These are phyloP conservation scores for Kregervanrija delftensis DNA, from an alignment of 805 yeast genomes.

Conservation along the genomic window DNA sequence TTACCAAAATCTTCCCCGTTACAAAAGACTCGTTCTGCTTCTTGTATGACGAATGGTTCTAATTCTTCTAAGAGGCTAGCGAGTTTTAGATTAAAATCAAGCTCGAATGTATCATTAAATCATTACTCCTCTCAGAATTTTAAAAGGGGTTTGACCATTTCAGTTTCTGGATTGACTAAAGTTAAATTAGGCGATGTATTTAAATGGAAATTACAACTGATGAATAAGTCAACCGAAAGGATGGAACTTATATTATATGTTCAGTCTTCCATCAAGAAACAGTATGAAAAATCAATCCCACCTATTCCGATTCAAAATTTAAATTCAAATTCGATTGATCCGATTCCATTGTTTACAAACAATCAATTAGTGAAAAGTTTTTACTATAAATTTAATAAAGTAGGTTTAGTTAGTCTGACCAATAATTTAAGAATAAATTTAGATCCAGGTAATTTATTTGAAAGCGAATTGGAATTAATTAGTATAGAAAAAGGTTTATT, in stretches of 20 bases:
- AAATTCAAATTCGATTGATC: slow-evolving; percentile 15
- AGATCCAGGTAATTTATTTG: slow-evolving; percentile 57
- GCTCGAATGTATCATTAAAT: slow-evolving; percentile 16
- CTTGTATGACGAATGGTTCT: slow-evolving; percentile 18
- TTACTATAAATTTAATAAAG: slow-evolving; percentile 33
- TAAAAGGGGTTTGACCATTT: slow-evolving; percentile 35
- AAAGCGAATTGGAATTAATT: slow-evolving; percentile 51
- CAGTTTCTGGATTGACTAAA: slow-evolving; percentile 56
- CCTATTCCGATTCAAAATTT: slow-evolving; percentile 27
- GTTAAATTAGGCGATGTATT: slow-evolving; percentile 54
- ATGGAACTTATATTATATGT: slow-evolving; percentile 47
- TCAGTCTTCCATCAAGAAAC: slow-evolving; percentile 29
- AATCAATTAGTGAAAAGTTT: slow-evolving; percentile 21
- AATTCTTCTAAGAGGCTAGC: slow-evolving; percentile 14
- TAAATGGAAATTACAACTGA: slow-evolving; percentile 59
- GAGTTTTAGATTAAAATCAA: slow-evolving; percentile 14
- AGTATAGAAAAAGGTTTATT: slow-evolving; percentile 62
- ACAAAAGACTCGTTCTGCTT: too few relatives aligned
- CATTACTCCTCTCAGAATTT: slow-evolving; percentile 10
- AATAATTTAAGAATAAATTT: slow-evolving; percentile 58
- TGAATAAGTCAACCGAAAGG: slow-evolving; percentile 47
- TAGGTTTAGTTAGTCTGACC: slow-evolving; percentile 56
- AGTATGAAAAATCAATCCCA: slow-evolving; percentile 31
- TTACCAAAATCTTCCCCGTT: too few relatives aligned
- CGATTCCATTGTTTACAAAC: slow-evolving; percentile 25